Base-by-base conservation (phyloP, 1,284 basidiomycete species). In the Hemileia vastatrix region DNA sequence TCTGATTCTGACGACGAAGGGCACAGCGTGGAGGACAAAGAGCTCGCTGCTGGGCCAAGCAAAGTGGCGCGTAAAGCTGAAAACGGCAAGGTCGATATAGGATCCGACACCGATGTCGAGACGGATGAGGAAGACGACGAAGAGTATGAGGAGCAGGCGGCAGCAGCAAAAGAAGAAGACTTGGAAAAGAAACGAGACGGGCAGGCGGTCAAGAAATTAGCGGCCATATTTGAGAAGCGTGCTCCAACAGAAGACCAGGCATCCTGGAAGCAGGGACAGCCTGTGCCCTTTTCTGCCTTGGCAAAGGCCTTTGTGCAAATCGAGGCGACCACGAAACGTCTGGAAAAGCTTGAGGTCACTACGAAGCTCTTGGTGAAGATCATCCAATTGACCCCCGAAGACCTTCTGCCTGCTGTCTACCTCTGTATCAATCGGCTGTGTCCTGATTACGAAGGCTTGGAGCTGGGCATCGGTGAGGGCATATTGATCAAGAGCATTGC, bases 371-470 rank as follows among this genome's bases (percentile, higher is more conserved):
- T 98, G 40, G 79, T 91, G 2, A 83, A 93, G 11, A 91, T 98
- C 47, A 93, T 97, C 54, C 84, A 86, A 72, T 81, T 88, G 40
- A 88, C 89, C 66, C 83, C 82, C 2, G 80, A 84, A 57, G 85
- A 83, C 9, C 81, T 99, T 24, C 81, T 97, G 11, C 88, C 91
- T 71, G 84, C 86, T 0, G 87, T 98, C 1, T 99, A 99, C 72
- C 82, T 99, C 1, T 98, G 94, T 74, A 96, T 98, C 76, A 99
- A 99, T 74, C 80, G 93, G 87, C 77, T 98, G 51, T 87, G 90
- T 70, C 94, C 95, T 8, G 95, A 98, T 77, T 98, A 98, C 76
- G 81, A 91, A 67, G 94, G 95, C 2, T 81, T 96, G 49, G 95
- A 99, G 76, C 82, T 99, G 0, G 95, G 95, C 31, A 94, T 98